A percentile compares a stretch with the other conserved stretches of the same genome.
phyloP scores from a whole-genome alignment of 1,139 yeast species.

The Geotrichum histeridarum region DNA sequence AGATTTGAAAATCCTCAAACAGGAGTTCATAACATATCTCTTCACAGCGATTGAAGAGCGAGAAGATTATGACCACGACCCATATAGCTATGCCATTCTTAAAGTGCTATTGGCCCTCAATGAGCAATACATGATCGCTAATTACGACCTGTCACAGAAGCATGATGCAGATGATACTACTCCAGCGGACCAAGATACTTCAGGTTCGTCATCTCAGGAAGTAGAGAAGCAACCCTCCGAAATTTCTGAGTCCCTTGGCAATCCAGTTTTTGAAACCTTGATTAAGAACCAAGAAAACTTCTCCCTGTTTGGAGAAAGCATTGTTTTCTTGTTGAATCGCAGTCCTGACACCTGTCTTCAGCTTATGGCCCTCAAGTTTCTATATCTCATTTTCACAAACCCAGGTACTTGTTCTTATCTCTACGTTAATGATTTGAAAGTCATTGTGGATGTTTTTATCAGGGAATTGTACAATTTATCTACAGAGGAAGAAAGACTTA shows the following conservation, averaged over 20 bases:
- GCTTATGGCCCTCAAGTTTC: constrained; percentile 70
- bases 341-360: constrained; percentile 68
- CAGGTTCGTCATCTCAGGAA: background rate
- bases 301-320: constrained; percentile 49
- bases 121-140: constrained; percentile 78
- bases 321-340: constrained; percentile 66
- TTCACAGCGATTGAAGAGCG: constrained; percentile 48
- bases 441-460: constrained; percentile 76
- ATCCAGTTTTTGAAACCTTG: constrained; percentile 34
- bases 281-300: constrained; percentile 32
- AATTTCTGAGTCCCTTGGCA: constrained; percentile 19
- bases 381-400: constrained; percentile 70
- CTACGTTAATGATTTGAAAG: constrained; percentile 70
- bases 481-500: constrained; percentile 55
- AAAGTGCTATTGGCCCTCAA: constrained; percentile 68
- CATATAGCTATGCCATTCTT: constrained; percentile 65
- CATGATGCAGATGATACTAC: background rate
- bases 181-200: background rate
- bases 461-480: constrained; percentile 70
- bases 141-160: constrained; percentile 26
- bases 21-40: constrained; percentile 51
- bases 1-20: constrained; percentile 47
- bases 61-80: constrained; percentile 52
- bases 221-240: background rate
- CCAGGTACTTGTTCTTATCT: constrained; percentile 57